These are phyloP conservation scores for Prunus salicina DNA, from an alignment of 306 rosid genomes.

Conservation along the genomic window DNA sequence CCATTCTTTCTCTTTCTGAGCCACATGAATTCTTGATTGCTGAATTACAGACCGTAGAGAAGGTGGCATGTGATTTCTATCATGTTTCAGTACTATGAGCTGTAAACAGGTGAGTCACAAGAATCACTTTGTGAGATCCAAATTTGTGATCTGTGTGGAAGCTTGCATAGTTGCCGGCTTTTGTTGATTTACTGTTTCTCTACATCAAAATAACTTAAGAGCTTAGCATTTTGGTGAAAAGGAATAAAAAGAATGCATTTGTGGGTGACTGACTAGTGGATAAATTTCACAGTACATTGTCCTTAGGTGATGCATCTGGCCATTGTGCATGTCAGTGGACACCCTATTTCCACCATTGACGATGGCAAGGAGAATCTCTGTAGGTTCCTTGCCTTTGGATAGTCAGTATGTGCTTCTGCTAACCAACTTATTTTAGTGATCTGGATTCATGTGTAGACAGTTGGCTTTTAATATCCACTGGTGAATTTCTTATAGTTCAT, in stretches of 20 bases:
- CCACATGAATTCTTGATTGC: constrained; percentile 30
- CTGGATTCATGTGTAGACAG: too few relatives aligned
- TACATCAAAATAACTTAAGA: constrained; percentile 9
- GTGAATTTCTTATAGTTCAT: not conserved
- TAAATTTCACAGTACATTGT: constrained; percentile 15
- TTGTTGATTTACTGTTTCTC: constrained; percentile 2
- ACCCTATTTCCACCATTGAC: constrained; percentile 15
- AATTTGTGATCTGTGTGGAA: constrained; percentile 22
- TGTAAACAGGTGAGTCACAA: constrained; percentile 55
- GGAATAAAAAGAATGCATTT: too few relatives aligned
- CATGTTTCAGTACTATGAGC: constrained; percentile 47
- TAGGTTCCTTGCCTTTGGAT: constrained; percentile 13
- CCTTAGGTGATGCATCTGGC: constrained; percentile 27
- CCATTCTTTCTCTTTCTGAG: constrained; percentile 30
- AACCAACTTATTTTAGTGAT: not conserved
- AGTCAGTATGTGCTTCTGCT: not conserved
- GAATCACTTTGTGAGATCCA: constrained; percentile 34
- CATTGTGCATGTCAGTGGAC: constrained; percentile 13
- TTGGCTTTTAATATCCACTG: too few relatives aligned
- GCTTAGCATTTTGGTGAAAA: not conserved
- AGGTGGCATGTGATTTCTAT: constrained; percentile 41
- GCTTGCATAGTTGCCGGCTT: constrained; percentile 22
- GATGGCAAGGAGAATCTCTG: constrained; percentile 24
- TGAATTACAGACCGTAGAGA: constrained; percentile 59
- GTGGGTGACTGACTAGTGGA: constrained; percentile 19